Evolutionary conservation across 306 rosid genomes (phyloP).

Genomic region (Cicer chorassanicum): DNA sequence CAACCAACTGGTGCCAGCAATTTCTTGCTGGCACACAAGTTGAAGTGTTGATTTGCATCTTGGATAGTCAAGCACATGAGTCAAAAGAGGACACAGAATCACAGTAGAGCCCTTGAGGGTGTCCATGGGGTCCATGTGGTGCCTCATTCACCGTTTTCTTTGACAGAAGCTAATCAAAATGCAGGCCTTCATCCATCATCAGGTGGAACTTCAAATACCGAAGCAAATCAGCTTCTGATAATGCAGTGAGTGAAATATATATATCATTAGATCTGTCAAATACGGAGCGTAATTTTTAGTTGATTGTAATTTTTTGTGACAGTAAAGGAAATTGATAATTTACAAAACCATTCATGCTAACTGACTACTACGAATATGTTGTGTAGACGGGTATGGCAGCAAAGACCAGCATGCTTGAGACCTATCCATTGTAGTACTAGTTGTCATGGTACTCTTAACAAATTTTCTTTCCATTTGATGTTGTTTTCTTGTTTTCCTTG

Average conservation of each 20-base stretch:
- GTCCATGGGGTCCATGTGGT: constrained; percentile 76
- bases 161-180: constrained; percentile 60
- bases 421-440: constrained; percentile 64
- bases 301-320: constrained; percentile 6
- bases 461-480: constrained; percentile 29
- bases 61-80: constrained; percentile 53
- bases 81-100: constrained; percentile 49
- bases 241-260: constrained; percentile 79
- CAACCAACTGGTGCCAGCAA: constrained; percentile 69
- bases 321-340: not conserved
- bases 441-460: constrained; percentile 61
- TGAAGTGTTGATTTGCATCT: constrained; percentile 41
- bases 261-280: not conserved
- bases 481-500: constrained; percentile 6
- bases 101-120: constrained; percentile 70
- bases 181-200: constrained; percentile 50
- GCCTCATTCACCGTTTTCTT: constrained; percentile 62
- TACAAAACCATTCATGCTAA: constrained; percentile 31
- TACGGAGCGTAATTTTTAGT: constrained; percentile 6
- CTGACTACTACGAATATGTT: constrained; percentile 39
- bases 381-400: constrained; percentile 81
- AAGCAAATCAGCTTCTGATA: constrained; percentile 59
- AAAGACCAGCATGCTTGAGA: constrained; percentile 78
- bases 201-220: constrained; percentile 52
- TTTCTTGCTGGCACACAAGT: constrained; percentile 66